A percentile compares a stretch with the other conserved stretches of the same genome.
Conservation (phyloP, 148 eudicot genomes). For the Nepenthes mirabilis region DNA sequence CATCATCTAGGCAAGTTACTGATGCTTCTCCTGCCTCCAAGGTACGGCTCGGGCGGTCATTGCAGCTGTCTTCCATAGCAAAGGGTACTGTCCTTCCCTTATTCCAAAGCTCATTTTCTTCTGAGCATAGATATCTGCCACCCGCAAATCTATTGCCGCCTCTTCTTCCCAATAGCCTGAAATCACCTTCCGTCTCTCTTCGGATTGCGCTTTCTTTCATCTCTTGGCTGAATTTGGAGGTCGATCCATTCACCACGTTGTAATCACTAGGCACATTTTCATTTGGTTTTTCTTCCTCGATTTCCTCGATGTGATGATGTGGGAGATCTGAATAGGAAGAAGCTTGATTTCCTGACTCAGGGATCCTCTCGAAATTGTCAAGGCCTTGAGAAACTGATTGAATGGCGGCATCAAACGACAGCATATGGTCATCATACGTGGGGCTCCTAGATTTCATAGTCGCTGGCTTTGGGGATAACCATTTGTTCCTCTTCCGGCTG, state of each 20-base stretch:
- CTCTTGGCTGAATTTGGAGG: constrained; percentile 35
- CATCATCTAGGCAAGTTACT: constrained; percentile 41
- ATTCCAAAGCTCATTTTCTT: constrained; percentile 50
- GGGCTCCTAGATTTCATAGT: constrained; percentile 37
- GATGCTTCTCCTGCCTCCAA: constrained; percentile 55
- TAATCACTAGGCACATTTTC: constrained; percentile 14
- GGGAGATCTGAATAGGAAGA: not conserved
- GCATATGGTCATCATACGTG: constrained; percentile 44
- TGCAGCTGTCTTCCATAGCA: constrained; percentile 39
- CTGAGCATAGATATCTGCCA: constrained; percentile 54
- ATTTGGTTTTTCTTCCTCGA: constrained; percentile 2
- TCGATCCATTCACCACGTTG: constrained; percentile 18
- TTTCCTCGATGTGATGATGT: not conserved
- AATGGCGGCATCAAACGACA: constrained; percentile 84
- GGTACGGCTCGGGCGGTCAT: constrained; percentile 14
- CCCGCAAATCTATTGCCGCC: constrained; percentile 55
- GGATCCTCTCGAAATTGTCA: constrained; percentile 43
- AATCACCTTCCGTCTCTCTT: constrained; percentile 96
- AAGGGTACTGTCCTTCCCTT: constrained; percentile 72
- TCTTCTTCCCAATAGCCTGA: constrained; percentile 77
- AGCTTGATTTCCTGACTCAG: constrained; percentile 34
- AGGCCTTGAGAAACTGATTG: constrained; percentile 67
- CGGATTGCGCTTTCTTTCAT: constrained; percentile 73
- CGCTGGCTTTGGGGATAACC: constrained; percentile 42
- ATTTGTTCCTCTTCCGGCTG: constrained; percentile 31